Evolutionary conservation across 768 basidiomycete species (phyloP).

Genomic region (Pleurotus salmoneostramineus): DNA sequence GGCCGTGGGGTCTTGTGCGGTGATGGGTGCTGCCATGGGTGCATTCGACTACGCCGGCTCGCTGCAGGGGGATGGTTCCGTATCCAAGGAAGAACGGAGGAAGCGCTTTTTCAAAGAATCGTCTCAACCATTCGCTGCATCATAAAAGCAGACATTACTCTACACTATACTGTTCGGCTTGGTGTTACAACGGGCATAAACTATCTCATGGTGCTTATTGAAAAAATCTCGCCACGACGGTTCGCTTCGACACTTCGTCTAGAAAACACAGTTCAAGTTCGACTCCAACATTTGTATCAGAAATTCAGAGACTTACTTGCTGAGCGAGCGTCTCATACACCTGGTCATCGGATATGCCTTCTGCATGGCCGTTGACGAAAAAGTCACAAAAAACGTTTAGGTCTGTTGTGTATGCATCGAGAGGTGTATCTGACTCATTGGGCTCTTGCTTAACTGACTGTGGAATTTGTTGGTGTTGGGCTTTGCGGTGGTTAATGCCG

Average conservation of each 20-base stretch:
- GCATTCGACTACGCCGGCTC: conserved; percentile 74
- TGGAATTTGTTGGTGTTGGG: conserved; percentile 12
- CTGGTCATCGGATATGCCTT: conserved; percentile 37
- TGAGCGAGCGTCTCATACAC: conserved; percentile 48
- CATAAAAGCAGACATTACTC: background rate
- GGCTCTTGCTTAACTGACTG: conserved; percentile 10
- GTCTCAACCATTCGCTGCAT: conserved; percentile 34
- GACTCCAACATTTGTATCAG: too few relatives aligned
- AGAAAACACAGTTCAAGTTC: background rate
- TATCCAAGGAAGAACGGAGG: conserved; percentile 62
- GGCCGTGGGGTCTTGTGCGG: conserved; percentile 74
- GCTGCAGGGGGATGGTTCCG: conserved; percentile 40
- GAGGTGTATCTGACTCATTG: background rate
- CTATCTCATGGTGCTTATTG: background rate
- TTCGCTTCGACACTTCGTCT: conserved; percentile 7
- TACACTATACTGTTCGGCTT: too few relatives aligned
- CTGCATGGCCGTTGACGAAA: conserved; percentile 45
- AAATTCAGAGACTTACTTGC: conserved; percentile 25
- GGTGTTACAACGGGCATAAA: background rate
- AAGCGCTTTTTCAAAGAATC: conserved; percentile 82
- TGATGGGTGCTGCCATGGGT: conserved; percentile 77
- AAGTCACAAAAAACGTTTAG: conserved; percentile 50
- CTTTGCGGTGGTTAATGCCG: conserved; percentile 47
- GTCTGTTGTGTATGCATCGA: conserved; percentile 23
- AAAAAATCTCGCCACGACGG: conserved; percentile 10